Evolutionary conservation across 352 stramenopile genomes (phyloP).

Genomic region (Phytophthora colocasiae): DNA sequence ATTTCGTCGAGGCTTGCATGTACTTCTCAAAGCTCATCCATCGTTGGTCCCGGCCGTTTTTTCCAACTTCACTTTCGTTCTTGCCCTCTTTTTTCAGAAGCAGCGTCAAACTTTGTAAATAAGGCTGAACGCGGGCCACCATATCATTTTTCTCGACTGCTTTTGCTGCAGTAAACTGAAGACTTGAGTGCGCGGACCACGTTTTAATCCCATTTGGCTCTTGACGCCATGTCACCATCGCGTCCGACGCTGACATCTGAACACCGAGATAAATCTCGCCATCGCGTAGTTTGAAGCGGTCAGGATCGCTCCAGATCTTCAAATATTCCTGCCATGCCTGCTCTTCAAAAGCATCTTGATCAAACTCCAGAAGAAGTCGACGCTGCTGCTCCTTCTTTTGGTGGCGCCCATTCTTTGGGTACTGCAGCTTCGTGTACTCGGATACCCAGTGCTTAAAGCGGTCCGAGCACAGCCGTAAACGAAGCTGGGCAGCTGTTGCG

Average conservation of each 20-base stretch:
- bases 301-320: conserved; percentile 12
- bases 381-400: conserved; percentile 49
- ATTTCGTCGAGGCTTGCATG: conserved; percentile 17
- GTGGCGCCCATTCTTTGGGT: conserved; percentile 41
- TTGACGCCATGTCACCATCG: conserved; percentile 55
- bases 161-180: conserved; percentile 30
- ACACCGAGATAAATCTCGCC: conserved; percentile 58
- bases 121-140: conserved; percentile 43
- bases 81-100: conserved; percentile 40
- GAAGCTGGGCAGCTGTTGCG: conserved; percentile 46
- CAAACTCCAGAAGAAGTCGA: conserved; percentile 53
- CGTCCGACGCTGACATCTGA: conserved; percentile 55
- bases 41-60: conserved; percentile 24
- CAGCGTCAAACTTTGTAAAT: conserved; percentile 46
- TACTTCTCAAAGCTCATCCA: conserved; percentile 63
- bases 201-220: conserved; percentile 30
- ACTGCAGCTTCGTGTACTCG: conserved; percentile 49
- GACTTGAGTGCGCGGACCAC: conserved; percentile 39
- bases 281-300: conserved; percentile 37
- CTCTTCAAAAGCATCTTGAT: conserved; percentile 42
- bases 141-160: conserved; percentile 44
- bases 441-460: conserved; percentile 56
- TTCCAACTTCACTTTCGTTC: conserved; percentile 33
- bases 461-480: conserved; percentile 44
- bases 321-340: conserved; percentile 24